Base-by-base conservation (phyloP, 192 early-diverging fungal genomes). In the Dissophora ornata region DNA sequence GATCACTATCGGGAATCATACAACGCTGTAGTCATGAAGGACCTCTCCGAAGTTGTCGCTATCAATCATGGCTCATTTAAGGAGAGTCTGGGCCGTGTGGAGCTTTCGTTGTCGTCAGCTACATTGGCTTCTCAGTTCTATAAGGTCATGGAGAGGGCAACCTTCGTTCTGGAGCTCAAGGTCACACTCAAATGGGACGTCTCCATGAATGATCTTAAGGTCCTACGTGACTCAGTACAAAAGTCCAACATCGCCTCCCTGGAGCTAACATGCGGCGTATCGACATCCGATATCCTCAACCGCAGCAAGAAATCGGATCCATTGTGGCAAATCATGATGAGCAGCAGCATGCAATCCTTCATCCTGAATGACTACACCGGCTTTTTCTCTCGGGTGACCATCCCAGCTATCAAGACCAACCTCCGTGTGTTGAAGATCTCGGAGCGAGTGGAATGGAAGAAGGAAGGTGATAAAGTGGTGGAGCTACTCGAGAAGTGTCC, bases 1-100 rank as follows among this genome's bases (percentile, higher is more conserved):
- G 70, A 73, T 21, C 70, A 73, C 21, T 73, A 65, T 24, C 45
- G 61, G 0, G 61, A 63, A 18, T 38, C 19, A 12, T 57, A 57
- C 32, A 25, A 48, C 29, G 18, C n/a, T 0, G 16, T 21, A 16
- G 46, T 58, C 3, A 22, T 64, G 13, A 26, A 58, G n/a, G 53
- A 59, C 33, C 45, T 73, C 28, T 47, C 8, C 1, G 61, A 73
- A 4, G 36, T 9, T n/a, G 10, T 10, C n/a, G 10, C 44, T n/a
- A n/a, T 45, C 44, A 63, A 73, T 29, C 34, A 48, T 0, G 70
- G 70, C 15, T 28, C 41, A 4, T 73, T 64, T 29, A 36, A 59
- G 13, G 61, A 64, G 22, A 21, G 36, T n/a, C 47, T 55, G 6
- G 54, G 61, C 11, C 57, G 47, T 1, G 62, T 57, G 4, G 53